Percentiles rank a stretch among this genome's conserved stretches.
Evolutionary conservation across 108 stramenopile species (phyloP).

Genomic region (Conticribra guillardii): DNA sequence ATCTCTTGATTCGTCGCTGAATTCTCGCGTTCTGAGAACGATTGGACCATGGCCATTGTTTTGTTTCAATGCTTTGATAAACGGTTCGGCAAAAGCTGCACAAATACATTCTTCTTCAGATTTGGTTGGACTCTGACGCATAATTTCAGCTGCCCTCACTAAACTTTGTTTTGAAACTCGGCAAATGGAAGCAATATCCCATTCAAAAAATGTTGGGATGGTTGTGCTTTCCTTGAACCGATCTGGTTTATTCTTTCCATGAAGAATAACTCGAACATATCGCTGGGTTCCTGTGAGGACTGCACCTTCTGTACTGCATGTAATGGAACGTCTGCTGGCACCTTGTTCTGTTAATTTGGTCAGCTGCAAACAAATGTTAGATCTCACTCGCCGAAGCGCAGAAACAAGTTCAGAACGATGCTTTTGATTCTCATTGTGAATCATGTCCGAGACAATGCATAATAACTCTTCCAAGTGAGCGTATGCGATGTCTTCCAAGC

Average conservation of each 20-base stretch:
- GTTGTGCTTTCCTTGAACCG: slow-evolving; percentile 86
- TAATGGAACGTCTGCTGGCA: not conserved
- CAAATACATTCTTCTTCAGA: slow-evolving; percentile 60
- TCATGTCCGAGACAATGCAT: slow-evolving; percentile 57
- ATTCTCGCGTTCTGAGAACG: slow-evolving; percentile 28
- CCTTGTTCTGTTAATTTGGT: slow-evolving; percentile 21
- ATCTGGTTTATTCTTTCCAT: slow-evolving; percentile 72
- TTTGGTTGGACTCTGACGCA: slow-evolving; percentile 18
- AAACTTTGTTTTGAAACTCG: slow-evolving; percentile 63
- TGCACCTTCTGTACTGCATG: not conserved
- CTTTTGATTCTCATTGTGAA: slow-evolving; percentile 21
- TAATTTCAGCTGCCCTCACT: slow-evolving; percentile 22
- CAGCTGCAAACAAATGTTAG: slow-evolving; percentile 33
- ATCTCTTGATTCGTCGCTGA: slow-evolving; percentile 14
- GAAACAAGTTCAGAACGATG: slow-evolving; percentile 28
- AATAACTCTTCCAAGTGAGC: slow-evolving; percentile 70
- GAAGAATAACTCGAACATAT: slow-evolving; percentile 67
- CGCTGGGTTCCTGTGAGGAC: slow-evolving; percentile 6
- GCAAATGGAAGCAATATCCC: slow-evolving; percentile 76
- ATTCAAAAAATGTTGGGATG: slow-evolving; percentile 84
- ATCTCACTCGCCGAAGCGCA: slow-evolving; percentile 28
- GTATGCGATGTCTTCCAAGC: slow-evolving; percentile 70
- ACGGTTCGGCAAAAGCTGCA: slow-evolving; percentile 53
- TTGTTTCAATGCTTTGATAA: slow-evolving; percentile 51
- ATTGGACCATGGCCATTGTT: slow-evolving; percentile 21